A percentile compares a stretch with the other conserved stretches of the same genome.
phyloP scores from a whole-genome alignment of 768 basidiomycete genomes.

The Lactarius sp. region DNA sequence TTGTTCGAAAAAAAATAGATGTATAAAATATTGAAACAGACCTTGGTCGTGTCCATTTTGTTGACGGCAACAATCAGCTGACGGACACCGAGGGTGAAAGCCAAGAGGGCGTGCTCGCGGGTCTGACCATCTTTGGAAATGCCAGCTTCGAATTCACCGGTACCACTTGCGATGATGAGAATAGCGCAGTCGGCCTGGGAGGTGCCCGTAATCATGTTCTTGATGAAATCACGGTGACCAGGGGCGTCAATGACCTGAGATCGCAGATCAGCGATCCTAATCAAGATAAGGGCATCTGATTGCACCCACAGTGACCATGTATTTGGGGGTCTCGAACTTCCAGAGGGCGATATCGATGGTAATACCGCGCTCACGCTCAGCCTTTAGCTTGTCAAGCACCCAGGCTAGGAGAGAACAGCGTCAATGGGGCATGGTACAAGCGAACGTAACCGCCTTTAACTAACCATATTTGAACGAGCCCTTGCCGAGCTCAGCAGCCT shows the following conservation, averaged over 20 bases:
- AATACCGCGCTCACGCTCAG: constrained; percentile 99
- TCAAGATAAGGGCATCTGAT: constrained; percentile 7
- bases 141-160: constrained; percentile 99
- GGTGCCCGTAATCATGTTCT: constrained; percentile 99
- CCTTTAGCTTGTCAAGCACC: constrained; percentile 99
- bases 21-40: constrained; percentile 30
- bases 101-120: constrained; percentile 99
- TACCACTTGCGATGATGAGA: constrained; percentile 98
- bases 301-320: constrained; percentile 76
- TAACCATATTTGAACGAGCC: constrained; percentile 96
- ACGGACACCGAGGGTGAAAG: constrained; percentile 99
- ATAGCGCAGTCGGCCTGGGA: constrained; percentile 99
- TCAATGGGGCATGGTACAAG: constrained; percentile 21
- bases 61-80: constrained; percentile 99
- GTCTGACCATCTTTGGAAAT: constrained; percentile 99
- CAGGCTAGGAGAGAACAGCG: constrained; percentile 58
- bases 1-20: constrained; percentile 7
- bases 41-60: constrained; percentile 99
- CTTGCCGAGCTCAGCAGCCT: constrained; percentile 99
- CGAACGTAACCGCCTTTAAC: constrained; percentile 30
- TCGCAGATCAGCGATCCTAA: constrained; percentile 16
- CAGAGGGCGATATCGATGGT: constrained; percentile 99
- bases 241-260: constrained; percentile 95
- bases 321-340: constrained; percentile 99
- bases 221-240: constrained; percentile 99